phyloP scores from a whole-genome alignment of 164 flowering plant species.

The Warburgia ugandensis region DNA sequence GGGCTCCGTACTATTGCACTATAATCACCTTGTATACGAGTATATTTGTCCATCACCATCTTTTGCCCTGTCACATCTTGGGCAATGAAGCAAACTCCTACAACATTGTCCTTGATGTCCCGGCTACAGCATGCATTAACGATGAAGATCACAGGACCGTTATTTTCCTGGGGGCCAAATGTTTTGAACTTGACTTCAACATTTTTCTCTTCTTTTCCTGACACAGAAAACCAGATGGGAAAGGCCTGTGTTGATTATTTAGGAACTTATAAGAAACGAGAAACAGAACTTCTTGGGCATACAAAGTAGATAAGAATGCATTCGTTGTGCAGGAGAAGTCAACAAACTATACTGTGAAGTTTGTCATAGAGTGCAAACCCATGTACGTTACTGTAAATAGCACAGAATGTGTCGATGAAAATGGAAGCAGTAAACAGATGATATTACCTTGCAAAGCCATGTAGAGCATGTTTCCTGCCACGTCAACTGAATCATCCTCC shows the following conservation, averaged over 20 bases:
- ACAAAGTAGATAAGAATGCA: not conserved
- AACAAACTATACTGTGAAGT: no score
- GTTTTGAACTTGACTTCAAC: conserved; percentile 64
- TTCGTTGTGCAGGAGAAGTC: not conserved
- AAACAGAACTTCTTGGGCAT: not conserved
- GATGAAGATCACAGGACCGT: conserved; percentile 40
- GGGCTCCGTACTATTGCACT: conserved; percentile 50
- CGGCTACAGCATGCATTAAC: conserved; percentile 76
- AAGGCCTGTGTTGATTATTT: not conserved
- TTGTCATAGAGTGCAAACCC: no score
- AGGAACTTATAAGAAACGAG: not conserved
- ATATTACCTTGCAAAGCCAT: conserved; percentile 55
- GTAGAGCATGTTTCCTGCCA: conserved; percentile 38
- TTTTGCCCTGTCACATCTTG: conserved; percentile 66
- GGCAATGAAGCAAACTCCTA: conserved; percentile 72
- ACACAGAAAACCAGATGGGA: conserved; percentile 3
- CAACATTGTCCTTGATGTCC: conserved; percentile 39
- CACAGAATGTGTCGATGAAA: not conserved
- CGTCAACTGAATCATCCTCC: conserved; percentile 40
- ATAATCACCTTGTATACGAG: conserved; percentile 66
- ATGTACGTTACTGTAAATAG: no score
- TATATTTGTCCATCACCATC: conserved; percentile 54
- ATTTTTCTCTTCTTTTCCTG: conserved; percentile 65
- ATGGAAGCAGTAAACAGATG: not conserved
- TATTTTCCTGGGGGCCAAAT: conserved; percentile 30